Conservation (phyloP, 495 filamentous ascomycete genomes). For the Oleoguttula mirabilis region DNA sequence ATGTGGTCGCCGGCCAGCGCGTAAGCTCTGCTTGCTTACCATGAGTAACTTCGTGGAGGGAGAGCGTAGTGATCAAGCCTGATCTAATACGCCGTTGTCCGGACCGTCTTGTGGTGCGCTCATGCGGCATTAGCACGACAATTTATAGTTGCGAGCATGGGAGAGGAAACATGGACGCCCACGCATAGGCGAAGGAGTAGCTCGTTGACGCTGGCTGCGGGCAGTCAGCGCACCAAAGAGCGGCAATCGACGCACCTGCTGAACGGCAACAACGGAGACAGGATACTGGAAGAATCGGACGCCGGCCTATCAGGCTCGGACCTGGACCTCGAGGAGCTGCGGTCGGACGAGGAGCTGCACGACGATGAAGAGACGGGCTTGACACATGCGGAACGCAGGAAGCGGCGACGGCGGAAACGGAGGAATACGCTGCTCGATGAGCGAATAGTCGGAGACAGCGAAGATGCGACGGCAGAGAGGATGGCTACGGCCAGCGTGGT, state of each 20-base stretch:
- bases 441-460: conserved; percentile 45
- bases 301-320: conserved; percentile 32
- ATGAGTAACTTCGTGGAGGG: too few species aligned
- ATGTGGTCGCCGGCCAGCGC: too few species aligned
- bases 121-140: too few species aligned
- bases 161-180: not conserved
- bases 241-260: not conserved
- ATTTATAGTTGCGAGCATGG: too few species aligned
- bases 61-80: too few species aligned
- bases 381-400: conserved; percentile 56
- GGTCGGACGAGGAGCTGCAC: conserved; percentile 60
- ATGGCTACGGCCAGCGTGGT: conserved; percentile 60
- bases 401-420: conserved; percentile 50
- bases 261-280: not conserved
- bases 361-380: conserved; percentile 87
- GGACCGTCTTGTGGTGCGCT: too few species aligned
- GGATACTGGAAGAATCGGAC: conserved; percentile 3
- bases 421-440: conserved; percentile 63
- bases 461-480: conserved; percentile 44
- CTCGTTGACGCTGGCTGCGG: conserved; percentile 1
- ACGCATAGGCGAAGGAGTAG: conserved; percentile 3
- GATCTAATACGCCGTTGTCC: too few species aligned
- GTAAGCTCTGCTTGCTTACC: too few species aligned
- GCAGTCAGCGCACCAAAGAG: not conserved
- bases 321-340: conserved; percentile 45